phyloP scores from a whole-genome alignment of 345 rosid genomes.

The Anastatica hierochuntica region DNA sequence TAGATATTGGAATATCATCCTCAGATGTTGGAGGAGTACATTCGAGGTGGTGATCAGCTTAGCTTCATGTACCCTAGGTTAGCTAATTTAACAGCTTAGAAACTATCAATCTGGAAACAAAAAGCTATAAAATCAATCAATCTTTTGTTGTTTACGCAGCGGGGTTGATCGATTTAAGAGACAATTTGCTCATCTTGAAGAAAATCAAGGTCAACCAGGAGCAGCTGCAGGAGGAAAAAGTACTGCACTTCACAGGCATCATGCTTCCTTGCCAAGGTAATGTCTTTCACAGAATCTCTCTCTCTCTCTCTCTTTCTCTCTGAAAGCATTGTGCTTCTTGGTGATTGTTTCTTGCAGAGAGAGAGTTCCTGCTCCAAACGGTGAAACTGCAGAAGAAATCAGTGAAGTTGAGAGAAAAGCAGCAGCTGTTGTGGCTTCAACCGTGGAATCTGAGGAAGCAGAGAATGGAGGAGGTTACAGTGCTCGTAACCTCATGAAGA shows the following conservation, averaged over 20 bases:
- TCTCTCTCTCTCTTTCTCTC: not conserved
- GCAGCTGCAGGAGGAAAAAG: slow-evolving; percentile 41
- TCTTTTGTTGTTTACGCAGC: slow-evolving; percentile 31
- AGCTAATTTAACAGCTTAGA: slow-evolving; percentile 14
- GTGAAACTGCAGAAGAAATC: slow-evolving; percentile 29
- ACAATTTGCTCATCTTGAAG: slow-evolving; percentile 98
- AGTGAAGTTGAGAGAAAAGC: slow-evolving; percentile 40
- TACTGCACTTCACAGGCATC: slow-evolving; percentile 61
- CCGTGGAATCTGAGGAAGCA: slow-evolving; percentile 39
- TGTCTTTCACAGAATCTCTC: slow-evolving; percentile 1
- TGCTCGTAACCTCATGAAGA: slow-evolving; percentile 72
- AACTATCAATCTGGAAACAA: not conserved
- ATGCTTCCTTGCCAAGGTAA: slow-evolving; percentile 93
- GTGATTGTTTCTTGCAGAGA: slow-evolving; percentile 38
- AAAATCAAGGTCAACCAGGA: slow-evolving; percentile 71
- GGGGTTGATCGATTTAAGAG: slow-evolving; percentile 97
- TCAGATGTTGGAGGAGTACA: slow-evolving; percentile 75
- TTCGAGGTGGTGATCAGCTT: slow-evolving; percentile 77
- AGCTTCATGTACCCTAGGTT: slow-evolving; percentile 99
- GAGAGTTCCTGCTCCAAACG: slow-evolving; percentile 60
- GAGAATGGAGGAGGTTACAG: slow-evolving; percentile 37
- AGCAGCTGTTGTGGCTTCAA: slow-evolving; percentile 37
- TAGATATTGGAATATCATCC: slow-evolving; percentile 84
- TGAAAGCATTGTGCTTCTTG: slow-evolving; percentile 4
- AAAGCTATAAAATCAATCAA: not conserved